Evolutionary conservation across 2,329 filamentous ascomycete species (phyloP).

Genomic region (Anisogramma anomala): DNA sequence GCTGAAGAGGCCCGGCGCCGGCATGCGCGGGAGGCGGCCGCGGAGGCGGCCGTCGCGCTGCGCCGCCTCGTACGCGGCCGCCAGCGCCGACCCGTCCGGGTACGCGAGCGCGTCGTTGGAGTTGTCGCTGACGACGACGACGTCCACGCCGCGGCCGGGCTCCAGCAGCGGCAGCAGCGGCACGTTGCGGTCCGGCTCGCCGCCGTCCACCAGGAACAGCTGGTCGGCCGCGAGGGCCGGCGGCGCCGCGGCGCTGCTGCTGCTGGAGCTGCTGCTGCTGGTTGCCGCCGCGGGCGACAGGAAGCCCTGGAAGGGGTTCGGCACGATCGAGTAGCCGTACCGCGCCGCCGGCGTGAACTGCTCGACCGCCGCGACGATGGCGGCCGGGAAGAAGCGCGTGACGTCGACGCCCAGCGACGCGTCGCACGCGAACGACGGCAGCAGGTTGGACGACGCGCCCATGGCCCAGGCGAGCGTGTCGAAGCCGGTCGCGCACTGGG

Average conservation of each 20-base stretch:
- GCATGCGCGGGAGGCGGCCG: conserved; percentile 33
- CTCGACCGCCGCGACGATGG: conserved; percentile 18
- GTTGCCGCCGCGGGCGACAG: conserved; percentile 18
- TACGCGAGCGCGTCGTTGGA: conserved; percentile 28
- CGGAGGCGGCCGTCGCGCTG: conserved; percentile 16
- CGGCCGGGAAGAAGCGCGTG: conserved; percentile 4
- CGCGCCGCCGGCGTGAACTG: conserved; percentile 18
- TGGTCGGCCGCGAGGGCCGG: conserved; percentile 13
- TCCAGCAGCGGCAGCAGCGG: conserved; percentile 38
- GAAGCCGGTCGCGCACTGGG: conserved; percentile 29
- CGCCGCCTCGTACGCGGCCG: conserved; percentile 17
- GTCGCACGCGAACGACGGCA: conserved; percentile 20
- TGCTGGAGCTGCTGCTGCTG: conserved; percentile 21
- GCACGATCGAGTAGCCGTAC: conserved; percentile 17
- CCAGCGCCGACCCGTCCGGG: conserved; percentile 33
- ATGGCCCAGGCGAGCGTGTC: conserved; percentile 37
- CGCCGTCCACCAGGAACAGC: conserved; percentile 35
- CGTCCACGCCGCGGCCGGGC: conserved; percentile 25
- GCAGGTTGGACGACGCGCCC: conserved; percentile 32
- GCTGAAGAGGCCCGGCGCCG: conserved; percentile 24
- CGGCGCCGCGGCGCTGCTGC: too few species aligned
- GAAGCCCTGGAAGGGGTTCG: conserved; percentile 34
- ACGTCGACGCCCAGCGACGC: conserved; percentile 6
- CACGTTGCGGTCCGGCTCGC: conserved; percentile 31
- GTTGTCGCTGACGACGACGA: conserved; percentile 34